A percentile compares a stretch with the other conserved stretches of the same genome.
phyloP scores from a whole-genome alignment of 176 grass and related monocot genomes.

The barley (Hordeum vulgare) region MorexV3_pseudomolecules_assembly NC_058519.1:647585117-647585616 shows the following conservation, averaged over 20 bases:
- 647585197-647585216: slow-evolving; percentile 51
- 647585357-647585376: slow-evolving; percentile 73
- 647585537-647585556: slow-evolving; percentile 35
- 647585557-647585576: slow-evolving; percentile 49
- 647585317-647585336: slow-evolving; percentile 64
- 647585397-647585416: slow-evolving; percentile 46
- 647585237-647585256: slow-evolving; percentile 52
- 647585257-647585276: slow-evolving; percentile 64
- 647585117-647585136: slow-evolving; percentile 49
- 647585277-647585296: slow-evolving; percentile 42
- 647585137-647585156: slow-evolving; percentile 60
- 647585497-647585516: slow-evolving; percentile 53
- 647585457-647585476: slow-evolving; percentile 64
- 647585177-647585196: slow-evolving; percentile 58
- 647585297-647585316: slow-evolving; percentile 71
- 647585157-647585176: slow-evolving; percentile 40
- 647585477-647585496: slow-evolving; percentile 42
- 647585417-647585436: slow-evolving; percentile 60
- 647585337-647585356: slow-evolving; percentile 44
- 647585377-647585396: slow-evolving; percentile 67
- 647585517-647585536: slow-evolving; percentile 79
- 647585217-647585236: slow-evolving; percentile 32
- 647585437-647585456: slow-evolving; percentile 44
- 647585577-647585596: slow-evolving; percentile 42
- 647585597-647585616: slow-evolving; percentile 43